A percentile compares a stretch with the other conserved stretches of the same genome.
phyloP scores from a whole-genome alignment of 805 yeast genomes.

The Teunomyces gatunensis region DNA sequence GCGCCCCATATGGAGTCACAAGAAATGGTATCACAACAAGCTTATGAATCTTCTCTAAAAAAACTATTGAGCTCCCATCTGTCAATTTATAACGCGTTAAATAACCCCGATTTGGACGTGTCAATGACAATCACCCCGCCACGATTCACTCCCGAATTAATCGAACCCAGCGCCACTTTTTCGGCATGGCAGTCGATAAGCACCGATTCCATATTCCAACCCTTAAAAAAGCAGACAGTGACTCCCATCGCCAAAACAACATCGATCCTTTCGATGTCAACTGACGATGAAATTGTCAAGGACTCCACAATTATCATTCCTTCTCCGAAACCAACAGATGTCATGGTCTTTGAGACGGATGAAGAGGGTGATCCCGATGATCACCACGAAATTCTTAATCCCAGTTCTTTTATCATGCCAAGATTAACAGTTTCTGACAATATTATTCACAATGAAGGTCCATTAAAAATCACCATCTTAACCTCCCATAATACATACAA shows the following conservation, averaged over 20 bases:
- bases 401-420: slow-evolving; percentile 39
- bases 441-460: slow-evolving; percentile 3
- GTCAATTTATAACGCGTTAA: slow-evolving; percentile 36
- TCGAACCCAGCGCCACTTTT: slow-evolving; percentile 13
- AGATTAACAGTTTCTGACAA: slow-evolving; percentile 24
- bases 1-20: neutral
- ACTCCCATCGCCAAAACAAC: slow-evolving; percentile 12
- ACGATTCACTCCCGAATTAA: slow-evolving; percentile 10
- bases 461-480: slow-evolving; percentile 21
- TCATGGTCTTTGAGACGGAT: slow-evolving; percentile 42
- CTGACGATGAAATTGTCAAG: slow-evolving; percentile 23
- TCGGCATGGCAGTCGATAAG: slow-evolving; percentile 33
- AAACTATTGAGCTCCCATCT: slow-evolving; percentile 1
- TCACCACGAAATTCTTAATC: slow-evolving; percentile 10
- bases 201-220: slow-evolving; percentile 16
- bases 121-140: slow-evolving; percentile 6
- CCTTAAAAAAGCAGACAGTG: slow-evolving; percentile 9
- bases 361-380: slow-evolving; percentile 32
- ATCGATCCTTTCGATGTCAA: slow-evolving; percentile 25
- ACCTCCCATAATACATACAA: slow-evolving; percentile 16
- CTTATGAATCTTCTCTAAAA: neutral
- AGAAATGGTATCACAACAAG: neutral
- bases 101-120: slow-evolving; percentile 40
- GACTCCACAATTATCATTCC: slow-evolving; percentile 23
- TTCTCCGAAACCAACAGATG: slow-evolving; percentile 17